These are phyloP conservation scores for Penicillium cosmopolitanum DNA, from an alignment of 495 filamentous ascomycete species.

Conservation along the genomic window DNA sequence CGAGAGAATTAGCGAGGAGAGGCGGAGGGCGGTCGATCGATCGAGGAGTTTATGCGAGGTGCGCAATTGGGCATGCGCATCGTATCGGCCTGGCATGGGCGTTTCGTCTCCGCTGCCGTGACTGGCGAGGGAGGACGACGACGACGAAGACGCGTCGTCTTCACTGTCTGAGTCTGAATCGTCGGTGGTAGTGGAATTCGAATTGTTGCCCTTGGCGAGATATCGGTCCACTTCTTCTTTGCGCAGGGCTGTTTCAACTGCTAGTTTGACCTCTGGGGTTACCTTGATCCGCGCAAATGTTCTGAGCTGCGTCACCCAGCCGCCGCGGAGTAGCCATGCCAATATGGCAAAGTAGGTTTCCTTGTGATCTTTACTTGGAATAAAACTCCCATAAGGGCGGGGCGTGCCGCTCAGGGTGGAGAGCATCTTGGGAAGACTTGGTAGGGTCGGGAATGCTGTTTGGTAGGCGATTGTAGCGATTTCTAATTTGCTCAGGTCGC, in stretches of 20 bases:
- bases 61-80: constrained; percentile 33
- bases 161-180: constrained; percentile 22
- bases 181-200: constrained; percentile 20
- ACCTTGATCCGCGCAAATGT: constrained; percentile 82
- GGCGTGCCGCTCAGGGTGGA: constrained; percentile 75
- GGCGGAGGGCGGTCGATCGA: constrained; percentile 40
- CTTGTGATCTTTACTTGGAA: constrained; percentile 88
- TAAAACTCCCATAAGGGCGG: constrained; percentile 76
- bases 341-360: constrained; percentile 85
- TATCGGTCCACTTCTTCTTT: constrained; percentile 51
- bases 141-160: constrained; percentile 40
- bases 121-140: constrained; percentile 47
- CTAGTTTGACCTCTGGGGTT: constrained; percentile 51
- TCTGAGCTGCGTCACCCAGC: constrained; percentile 89
- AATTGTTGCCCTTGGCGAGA: constrained; percentile 33
- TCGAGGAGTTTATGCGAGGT: constrained; percentile 45
- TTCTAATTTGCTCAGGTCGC: constrained; percentile 73
- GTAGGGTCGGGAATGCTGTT: constrained; percentile 75
- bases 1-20: constrained; percentile 51
- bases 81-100: constrained; percentile 36
- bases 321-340: constrained; percentile 87
- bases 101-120: constrained; percentile 47
- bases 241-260: constrained; percentile 47
- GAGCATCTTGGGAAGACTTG: constrained; percentile 82
- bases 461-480: constrained; percentile 74